These are phyloP conservation scores for Corchorus capsularis DNA, from an alignment of 345 rosid species.

Conservation along the genomic window DNA sequence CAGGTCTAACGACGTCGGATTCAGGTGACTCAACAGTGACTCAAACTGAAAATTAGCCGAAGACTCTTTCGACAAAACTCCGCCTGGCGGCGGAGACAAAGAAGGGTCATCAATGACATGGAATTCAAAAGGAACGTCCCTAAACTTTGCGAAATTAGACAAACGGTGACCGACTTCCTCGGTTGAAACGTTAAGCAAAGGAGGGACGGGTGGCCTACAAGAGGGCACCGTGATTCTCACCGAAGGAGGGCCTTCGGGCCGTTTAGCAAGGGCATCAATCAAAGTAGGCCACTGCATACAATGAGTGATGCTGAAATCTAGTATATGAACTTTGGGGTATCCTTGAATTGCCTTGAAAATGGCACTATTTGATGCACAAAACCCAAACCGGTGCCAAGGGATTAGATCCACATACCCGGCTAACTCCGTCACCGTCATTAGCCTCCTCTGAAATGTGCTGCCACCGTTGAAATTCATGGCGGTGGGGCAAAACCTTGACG, in stretches of 20 bases:
- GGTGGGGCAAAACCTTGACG: constrained; percentile 59
- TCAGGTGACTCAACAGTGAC: constrained; percentile 40
- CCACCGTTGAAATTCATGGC: constrained; percentile 44
- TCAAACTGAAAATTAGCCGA: constrained; percentile 30
- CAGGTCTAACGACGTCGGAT: constrained; percentile 34
- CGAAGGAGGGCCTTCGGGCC: constrained; percentile 68
- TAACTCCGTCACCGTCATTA: constrained; percentile 62
- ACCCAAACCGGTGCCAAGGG: constrained; percentile 81
- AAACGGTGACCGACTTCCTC: constrained; percentile 61
- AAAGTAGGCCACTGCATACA: constrained; percentile 87
- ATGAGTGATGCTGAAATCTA: constrained; percentile 67
- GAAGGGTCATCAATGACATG: constrained; percentile 30
- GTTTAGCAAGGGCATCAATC: constrained; percentile 61
- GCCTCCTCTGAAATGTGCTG: constrained; percentile 36
- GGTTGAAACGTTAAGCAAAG: constrained; percentile 49
- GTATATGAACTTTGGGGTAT: constrained; percentile 49
- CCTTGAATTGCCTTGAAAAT: constrained; percentile 55
- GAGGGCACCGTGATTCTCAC: constrained; percentile 62
- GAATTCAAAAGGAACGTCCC: constrained; percentile 62
- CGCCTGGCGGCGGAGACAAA: constrained; percentile 2
- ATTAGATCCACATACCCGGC: constrained; percentile 72
- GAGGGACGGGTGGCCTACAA: constrained; percentile 54
- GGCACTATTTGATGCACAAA: constrained; percentile 60
- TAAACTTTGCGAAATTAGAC: constrained; percentile 56
- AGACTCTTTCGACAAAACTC: constrained; percentile 22